Evolutionary conservation across 228 moss, liverwort and hornwort genomes (phyloP), one percentile per base, ranked within the genome.

Genomic region (Sphagnum magellanicum): DNA sequence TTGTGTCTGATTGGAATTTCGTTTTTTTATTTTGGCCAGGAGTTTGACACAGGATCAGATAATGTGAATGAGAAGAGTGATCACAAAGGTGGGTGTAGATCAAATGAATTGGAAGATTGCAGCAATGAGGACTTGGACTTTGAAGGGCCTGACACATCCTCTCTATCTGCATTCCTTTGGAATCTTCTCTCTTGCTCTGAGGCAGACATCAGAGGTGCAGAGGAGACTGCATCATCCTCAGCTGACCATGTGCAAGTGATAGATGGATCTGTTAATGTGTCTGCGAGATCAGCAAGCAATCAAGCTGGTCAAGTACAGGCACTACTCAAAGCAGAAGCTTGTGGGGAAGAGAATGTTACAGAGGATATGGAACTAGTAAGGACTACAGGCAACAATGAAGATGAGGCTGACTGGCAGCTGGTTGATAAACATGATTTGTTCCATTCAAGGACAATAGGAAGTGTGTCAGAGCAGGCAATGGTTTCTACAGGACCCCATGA

Each of bases 361-460:
- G 72, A 61, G 11, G 51, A 16, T 6, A 16, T 12, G n/a, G 72
- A 74, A 6, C 78, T 79, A 60, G 78, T 71, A 14, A 74, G 78
- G 67, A 51, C 61, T 16, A 72, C 70, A 72, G 79, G 73, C 10
- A 90, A 93, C 16, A 93, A 93, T 68, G 78, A 81, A 71, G 94
- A 98, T 72, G 87, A 88, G 66, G 82, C 91, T 52, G 97, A 98
- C 68, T 98, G 98, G 98, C 85, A 94, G 77, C 83, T 98, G 63
- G 90, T 98, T 61, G 90, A 91, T 63, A 90, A 93, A 65, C 87
- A 81, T 62, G 90, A 92, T 73, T 71, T 92, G 32, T 66, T 75
- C 67, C 79, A 77, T 46, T 67, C 73, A 75, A 51, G 17, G n/a
- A 52, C 74, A 77, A 48, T 71, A 16, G 75, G 63, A 63, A 50